Base-by-base conservation (phyloP, 495 filamentous ascomycete genomes). In the Lophiotrema nucula region DNA sequence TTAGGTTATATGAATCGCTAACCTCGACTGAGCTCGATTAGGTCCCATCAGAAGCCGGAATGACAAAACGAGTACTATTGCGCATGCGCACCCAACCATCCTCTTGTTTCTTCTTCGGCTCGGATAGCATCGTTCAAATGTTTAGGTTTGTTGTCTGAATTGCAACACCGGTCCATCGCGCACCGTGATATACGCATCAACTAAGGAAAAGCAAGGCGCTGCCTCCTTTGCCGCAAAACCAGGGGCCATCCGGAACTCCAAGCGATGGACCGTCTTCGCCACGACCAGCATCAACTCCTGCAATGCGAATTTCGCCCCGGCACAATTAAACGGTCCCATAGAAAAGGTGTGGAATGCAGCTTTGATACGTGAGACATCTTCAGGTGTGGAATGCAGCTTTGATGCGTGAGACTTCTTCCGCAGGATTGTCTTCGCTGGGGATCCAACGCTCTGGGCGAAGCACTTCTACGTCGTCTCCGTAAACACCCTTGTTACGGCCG, bases 401-500 rank as follows among this genome's bases (percentile, higher is more conserved):
- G 1, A 28, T 45, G 5, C 16, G 22, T 12, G 27, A n/a, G 15
- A 25, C 18, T 22, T 38, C 26, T 21, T 47, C 44, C 3, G 18
- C 8, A 44, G 60, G 60, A 11, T 67, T 63, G 4, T 69, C 42
- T 26, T n/a, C n/a, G n/a, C n/a, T n/a, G n/a, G 71, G 57, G 10
- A 68, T 53, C 66, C 66, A 68, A 1, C 66, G 58, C 27, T 60
- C 58, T 0, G 66, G 66, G 22, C 41, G 45, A 27, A 47, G 66
- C 0, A 38, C 16, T 11, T 43, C 22, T n/a, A n/a, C n/a, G 2
- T 48, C 31, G 23, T 60, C 49, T 2, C 47, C 51, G 22, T 63
- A 62, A n/a, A 67, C 39, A 3, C 18, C 18, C 25, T 43, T 37
- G 35, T 63, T 42, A 28, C 45, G 63, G 27, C 46, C 39, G 11